Conservation (phyloP, 768 basidiomycete species). For the Tulasnella sp. region DNA sequence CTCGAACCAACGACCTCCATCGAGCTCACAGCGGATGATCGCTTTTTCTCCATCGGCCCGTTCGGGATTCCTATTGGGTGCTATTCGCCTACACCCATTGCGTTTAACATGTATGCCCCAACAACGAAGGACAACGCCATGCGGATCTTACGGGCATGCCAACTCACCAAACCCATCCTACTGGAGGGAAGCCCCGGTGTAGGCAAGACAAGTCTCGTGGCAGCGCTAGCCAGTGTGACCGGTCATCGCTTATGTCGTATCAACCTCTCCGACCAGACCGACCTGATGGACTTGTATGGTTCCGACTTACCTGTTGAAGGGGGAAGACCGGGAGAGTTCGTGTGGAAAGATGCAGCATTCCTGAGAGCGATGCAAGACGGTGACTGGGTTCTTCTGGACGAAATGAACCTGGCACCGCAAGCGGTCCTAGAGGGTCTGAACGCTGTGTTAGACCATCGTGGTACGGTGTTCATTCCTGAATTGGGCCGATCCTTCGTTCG, state of each 20-base stretch:
- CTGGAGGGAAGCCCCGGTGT: constrained; percentile 97
- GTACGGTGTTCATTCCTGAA: constrained; percentile 89
- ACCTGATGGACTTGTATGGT: constrained; percentile 90
- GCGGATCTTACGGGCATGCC: constrained; percentile 80
- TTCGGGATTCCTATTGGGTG: constrained; percentile 61
- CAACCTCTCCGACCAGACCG: constrained; percentile 97
- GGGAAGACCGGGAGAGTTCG: constrained; percentile 81
- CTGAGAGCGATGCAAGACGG: constrained; percentile 87
- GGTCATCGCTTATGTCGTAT: constrained; percentile 79
- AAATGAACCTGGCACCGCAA: constrained; percentile 98
- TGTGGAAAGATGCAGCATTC: constrained; percentile 96
- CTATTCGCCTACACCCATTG: constrained; percentile 25
- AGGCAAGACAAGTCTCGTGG: constrained; percentile 88
- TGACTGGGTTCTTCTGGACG: constrained; percentile 94
- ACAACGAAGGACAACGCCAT: constrained; percentile 80
- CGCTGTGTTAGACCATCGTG: constrained; percentile 89
- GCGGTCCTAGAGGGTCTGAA: constrained; percentile 95
- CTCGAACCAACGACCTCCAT: constrained; percentile 19
- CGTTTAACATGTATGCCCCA: constrained; percentile 76
- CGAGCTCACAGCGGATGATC: constrained; percentile 3
- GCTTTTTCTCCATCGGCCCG: constrained; percentile 46
- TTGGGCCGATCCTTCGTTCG: constrained; percentile 75
- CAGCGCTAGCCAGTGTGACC: constrained; percentile 68
- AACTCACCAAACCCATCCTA: constrained; percentile 80
- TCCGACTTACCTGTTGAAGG: constrained; percentile 93